Conservation (phyloP, 2,329 filamentous ascomycete genomes). For the Xylaria sp. region DNA sequence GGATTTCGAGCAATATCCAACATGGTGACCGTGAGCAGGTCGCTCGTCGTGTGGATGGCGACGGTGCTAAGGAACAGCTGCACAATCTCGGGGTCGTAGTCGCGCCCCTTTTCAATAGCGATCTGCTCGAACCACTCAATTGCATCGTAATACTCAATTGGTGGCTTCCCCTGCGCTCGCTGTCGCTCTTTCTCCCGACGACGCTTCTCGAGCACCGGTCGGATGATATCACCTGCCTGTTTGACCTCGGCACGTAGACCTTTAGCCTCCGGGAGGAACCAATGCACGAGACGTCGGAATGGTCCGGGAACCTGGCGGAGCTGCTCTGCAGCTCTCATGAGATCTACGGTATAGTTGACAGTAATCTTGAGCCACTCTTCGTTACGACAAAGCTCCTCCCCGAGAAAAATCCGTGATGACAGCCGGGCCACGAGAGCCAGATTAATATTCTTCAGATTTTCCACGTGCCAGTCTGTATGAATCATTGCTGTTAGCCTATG, state of each 20-base stretch:
- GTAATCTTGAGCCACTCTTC: constrained; percentile 7
- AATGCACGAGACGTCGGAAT: constrained; percentile 1
- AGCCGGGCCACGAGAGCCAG: not conserved
- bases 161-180: not conserved
- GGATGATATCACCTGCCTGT: constrained; percentile 1
- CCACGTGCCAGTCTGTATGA: not conserved
- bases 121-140: constrained; percentile 7
- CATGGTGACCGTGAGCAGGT: constrained; percentile 2
- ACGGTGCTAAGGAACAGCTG: constrained; percentile 9
- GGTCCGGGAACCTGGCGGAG: not conserved
- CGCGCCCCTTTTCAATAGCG: constrained; percentile 2
- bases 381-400: not conserved
- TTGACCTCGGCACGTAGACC: not conserved
- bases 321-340: constrained; percentile 1
- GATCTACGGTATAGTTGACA: constrained; percentile 4
- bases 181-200: constrained; percentile 1
- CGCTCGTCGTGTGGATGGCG: constrained; percentile 1
- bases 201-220: not conserved
- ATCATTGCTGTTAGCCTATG: not conserved
- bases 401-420: not conserved
- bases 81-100: not conserved
- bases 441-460: constrained; percentile 1
- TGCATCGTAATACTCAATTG: not conserved
- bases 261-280: constrained; percentile 1
- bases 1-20: constrained; percentile 2